Conservation (phyloP, 768 basidiomycete genomes). For the Daedaleopsis sinensis region DNA sequence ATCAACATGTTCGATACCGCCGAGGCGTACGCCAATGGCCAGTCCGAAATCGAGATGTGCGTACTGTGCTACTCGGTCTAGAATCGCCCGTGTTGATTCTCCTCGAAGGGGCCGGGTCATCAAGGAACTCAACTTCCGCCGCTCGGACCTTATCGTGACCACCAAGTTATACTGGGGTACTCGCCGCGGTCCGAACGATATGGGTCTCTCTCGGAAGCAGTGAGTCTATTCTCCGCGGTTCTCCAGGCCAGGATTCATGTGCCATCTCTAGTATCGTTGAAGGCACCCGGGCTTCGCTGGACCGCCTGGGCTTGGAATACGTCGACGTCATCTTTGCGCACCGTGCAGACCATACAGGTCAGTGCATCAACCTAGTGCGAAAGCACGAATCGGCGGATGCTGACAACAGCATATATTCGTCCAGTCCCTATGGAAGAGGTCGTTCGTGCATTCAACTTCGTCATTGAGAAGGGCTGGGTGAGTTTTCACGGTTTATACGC, state of each 20-base stretch:
- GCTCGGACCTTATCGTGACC: constrained; percentile 72
- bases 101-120: constrained; percentile 63
- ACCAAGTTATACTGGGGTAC: constrained; percentile 84
- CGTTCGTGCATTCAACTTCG: constrained; percentile 79
- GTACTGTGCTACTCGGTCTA: constrained; percentile 15
- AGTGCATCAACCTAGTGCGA: constrained; percentile 2
- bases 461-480: constrained; percentile 76
- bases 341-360: constrained; percentile 60
- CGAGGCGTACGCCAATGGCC: constrained; percentile 64
- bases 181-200: constrained; percentile 50
- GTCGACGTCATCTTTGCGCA: constrained; percentile 77
- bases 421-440: constrained; percentile 72
- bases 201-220: constrained; percentile 65
- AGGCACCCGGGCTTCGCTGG: constrained; percentile 66
- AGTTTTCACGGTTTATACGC: constrained; percentile 18
- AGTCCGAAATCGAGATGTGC: constrained; percentile 75
- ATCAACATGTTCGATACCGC: constrained; percentile 78
- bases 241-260: background rate
- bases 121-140: constrained; percentile 67
- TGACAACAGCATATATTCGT: background rate
- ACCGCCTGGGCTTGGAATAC: constrained; percentile 73
- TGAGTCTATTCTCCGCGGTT: constrained; percentile 32
- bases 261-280: constrained; percentile 60
- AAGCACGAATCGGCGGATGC: background rate
- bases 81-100: background rate